These are phyloP conservation scores for Pichia heedii DNA, from an alignment of 805 yeast genomes.

Conservation along the genomic window DNA sequence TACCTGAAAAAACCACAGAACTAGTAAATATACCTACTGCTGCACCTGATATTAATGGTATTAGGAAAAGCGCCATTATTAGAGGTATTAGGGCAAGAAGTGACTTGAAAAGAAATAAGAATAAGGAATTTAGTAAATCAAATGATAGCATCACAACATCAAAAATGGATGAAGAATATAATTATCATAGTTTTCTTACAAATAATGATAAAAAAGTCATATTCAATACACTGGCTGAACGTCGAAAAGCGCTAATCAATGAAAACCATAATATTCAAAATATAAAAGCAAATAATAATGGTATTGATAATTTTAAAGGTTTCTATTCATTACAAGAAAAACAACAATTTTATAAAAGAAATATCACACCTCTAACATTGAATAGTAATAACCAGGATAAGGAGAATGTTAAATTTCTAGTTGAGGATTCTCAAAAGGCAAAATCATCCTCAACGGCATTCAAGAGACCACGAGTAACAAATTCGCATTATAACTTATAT, in stretches of 20 bases:
- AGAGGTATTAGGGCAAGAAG: conserved; percentile 25
- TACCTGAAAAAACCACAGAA: conserved; percentile 50
- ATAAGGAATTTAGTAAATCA: not conserved
- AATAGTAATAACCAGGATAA: conserved; percentile 2
- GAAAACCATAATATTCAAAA: conserved; percentile 3
- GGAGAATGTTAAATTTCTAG: not conserved
- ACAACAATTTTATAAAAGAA: conserved; percentile 20
- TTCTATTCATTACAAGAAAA: conserved; percentile 19
- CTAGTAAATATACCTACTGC: conserved; percentile 49
- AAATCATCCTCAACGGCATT: not conserved
- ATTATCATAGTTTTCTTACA: not conserved
- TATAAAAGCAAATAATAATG: not conserved
- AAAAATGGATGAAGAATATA: no score
- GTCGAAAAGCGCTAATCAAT: not conserved
- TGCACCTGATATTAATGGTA: conserved; percentile 25
- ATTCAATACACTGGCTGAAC: conserved; percentile 2
- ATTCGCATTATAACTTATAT: not conserved
- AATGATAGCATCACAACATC: not conserved
- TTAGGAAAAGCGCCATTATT: conserved; percentile 29
- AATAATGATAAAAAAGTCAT: conserved; percentile 2
- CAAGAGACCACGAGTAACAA: not conserved
- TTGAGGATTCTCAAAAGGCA: not conserved
- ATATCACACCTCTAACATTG: conserved; percentile 2
- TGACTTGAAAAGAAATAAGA: not conserved
- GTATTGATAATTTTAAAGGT: conserved; percentile 12